phyloP scores from a whole-genome alignment of 2,329 filamentous ascomycete genomes.

The Botrytis squamosa region DNA sequence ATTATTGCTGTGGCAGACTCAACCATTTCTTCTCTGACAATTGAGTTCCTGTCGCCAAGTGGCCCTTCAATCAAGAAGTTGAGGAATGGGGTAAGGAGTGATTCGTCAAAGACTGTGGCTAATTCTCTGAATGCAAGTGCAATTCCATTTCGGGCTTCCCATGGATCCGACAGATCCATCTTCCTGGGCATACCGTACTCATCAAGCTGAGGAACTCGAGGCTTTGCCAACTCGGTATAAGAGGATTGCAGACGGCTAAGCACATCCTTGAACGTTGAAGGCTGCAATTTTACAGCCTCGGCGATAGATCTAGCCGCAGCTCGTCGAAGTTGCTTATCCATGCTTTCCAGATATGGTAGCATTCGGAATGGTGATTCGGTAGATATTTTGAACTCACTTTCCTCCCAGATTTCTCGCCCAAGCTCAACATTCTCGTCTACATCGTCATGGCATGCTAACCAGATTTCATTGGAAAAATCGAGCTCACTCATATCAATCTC shows the following conservation, averaged over 20 bases:
- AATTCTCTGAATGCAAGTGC: constrained; percentile 85
- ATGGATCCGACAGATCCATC: constrained; percentile 81
- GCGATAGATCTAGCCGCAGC: constrained; percentile 81
- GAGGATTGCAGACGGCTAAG: constrained; percentile 64
- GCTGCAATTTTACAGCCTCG: constrained; percentile 64
- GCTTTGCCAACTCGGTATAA: constrained; percentile 79
- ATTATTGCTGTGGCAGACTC: constrained; percentile 83
- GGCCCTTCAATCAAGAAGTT: constrained; percentile 86
- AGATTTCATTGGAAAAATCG: constrained; percentile 84
- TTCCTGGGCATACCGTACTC: constrained; percentile 94
- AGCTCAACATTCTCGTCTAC: constrained; percentile 82
- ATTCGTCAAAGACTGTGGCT: constrained; percentile 64
- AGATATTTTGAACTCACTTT: constrained; percentile 74
- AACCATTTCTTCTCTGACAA: constrained; percentile 85
- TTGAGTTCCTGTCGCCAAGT: constrained; percentile 75
- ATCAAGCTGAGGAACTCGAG: constrained; percentile 79
- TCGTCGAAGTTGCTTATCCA: constrained; percentile 77
- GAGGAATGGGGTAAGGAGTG: constrained; percentile 74
- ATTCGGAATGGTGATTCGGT: constrained; percentile 64
- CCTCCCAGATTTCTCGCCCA: constrained; percentile 89
- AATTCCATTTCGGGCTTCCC: constrained; percentile 88
- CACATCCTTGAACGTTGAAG: constrained; percentile 58
- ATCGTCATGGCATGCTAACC: constrained; percentile 90
- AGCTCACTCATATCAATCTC: constrained; percentile 90
- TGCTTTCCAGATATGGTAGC: constrained; percentile 75